Evolutionary conservation across 768 basidiomycete genomes (phyloP), one percentile per base, ranked within the genome.

Genomic region (Boletus rufocinnamomeus): DNA sequence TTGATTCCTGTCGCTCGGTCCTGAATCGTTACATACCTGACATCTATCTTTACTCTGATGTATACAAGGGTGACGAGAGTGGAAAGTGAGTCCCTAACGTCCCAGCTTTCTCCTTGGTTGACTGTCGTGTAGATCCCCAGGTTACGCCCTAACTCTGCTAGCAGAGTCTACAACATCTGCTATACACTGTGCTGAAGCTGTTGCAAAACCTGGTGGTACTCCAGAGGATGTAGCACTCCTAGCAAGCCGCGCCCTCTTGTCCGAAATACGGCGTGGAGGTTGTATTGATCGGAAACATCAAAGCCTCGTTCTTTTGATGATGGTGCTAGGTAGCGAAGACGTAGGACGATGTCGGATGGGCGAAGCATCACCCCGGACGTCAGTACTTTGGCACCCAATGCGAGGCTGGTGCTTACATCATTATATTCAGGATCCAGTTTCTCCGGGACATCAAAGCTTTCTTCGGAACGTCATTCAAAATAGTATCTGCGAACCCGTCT

Each of bases 281-380:
- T 98, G 96, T 68, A 83, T 98, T 2, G 97, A 98, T 71, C 81
- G 87, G 46, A 86, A 88, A 62, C 94, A 95, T 69, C 97, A 99
- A 74, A 82, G 79, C 48, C 77, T 98, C 10, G 88, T 95, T 5
- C 77, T 96, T 41, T 74, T 96, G 37, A 82, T 93, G 80, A 95
- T 99, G 93, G 88, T 91, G 4, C 78, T 98, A n/a, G 97, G 97
- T 10, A 95, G 93, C 60, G 97, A 98, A 69, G 97, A 99, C 70
- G 94, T 98, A 0, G 93, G 94, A 1, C 84, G 90, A 59, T 93
- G 91, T 76, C 79, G 84, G 57, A 89, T 98, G 85, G 85, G 89
- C 5, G 87, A 89, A 65, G 86, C 93, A 19, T 93, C 91, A 13
- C 74, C 83, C 17, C 82, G 91, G 72, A 92, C 91, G 91, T 91